Conservation (phyloP, 352 stramenopile species). For the Phytophthora podocarpi region DNA sequence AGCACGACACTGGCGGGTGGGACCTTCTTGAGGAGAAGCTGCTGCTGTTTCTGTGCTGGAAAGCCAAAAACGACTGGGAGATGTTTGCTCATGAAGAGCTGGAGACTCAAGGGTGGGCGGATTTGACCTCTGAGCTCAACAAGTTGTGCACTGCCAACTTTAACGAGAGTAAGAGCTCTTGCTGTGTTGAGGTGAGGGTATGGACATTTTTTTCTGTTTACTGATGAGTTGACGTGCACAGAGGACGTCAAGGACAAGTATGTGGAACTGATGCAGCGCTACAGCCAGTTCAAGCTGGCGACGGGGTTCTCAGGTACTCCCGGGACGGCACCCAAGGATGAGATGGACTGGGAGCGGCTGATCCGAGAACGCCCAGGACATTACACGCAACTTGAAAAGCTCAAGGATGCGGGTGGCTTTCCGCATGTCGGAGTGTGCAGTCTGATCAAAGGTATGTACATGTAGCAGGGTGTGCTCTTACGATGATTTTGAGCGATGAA, state of each 20-base stretch:
- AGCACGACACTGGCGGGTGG: neutral
- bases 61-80: conserved; percentile 27
- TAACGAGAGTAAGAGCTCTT: conserved; percentile 34
- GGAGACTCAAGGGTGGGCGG: conserved; percentile 30
- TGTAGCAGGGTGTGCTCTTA: too few species aligned
- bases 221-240: conserved; percentile 1
- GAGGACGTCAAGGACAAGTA: conserved; percentile 47
- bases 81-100: conserved; percentile 24
- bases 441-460: conserved; percentile 40
- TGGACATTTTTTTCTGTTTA: neutral
- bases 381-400: conserved; percentile 22
- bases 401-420: conserved; percentile 37
- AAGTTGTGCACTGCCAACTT: conserved; percentile 26
- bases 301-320: conserved; percentile 31
- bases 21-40: conserved; percentile 28
- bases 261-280: conserved; percentile 35
- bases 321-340: conserved; percentile 6
- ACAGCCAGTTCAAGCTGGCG: conserved; percentile 33
- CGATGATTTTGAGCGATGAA: too few species aligned
- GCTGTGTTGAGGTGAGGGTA: neutral
- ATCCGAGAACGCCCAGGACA: conserved; percentile 33
- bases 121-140: conserved; percentile 33
- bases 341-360: conserved; percentile 38
- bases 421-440: conserved; percentile 34
- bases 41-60: conserved; percentile 39